Conservation (phyloP, 2,329 filamentous ascomycete genomes). For the Xenosphaeropsis pyriputrescens region DNA sequence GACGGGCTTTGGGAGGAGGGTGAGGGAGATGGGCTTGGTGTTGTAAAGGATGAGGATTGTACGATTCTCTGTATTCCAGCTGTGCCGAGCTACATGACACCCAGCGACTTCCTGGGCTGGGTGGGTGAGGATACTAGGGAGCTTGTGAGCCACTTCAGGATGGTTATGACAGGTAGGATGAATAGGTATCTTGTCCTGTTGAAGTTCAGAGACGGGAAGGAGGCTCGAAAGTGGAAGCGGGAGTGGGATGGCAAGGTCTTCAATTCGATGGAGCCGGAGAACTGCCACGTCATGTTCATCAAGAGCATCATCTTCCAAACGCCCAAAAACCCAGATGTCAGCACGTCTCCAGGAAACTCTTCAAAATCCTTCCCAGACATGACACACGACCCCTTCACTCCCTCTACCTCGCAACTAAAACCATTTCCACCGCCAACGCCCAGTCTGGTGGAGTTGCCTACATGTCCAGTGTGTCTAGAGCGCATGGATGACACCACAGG, state of each 20-base stretch:
- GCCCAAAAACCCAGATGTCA: slow-evolving; percentile 9
- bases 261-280: slow-evolving; percentile 86
- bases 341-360: slow-evolving; percentile 3
- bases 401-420: slow-evolving; percentile 31
- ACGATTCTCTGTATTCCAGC: slow-evolving; percentile 87
- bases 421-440: slow-evolving; percentile 58
- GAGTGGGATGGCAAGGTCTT: slow-evolving; percentile 91
- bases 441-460: slow-evolving; percentile 78
- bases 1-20: slow-evolving; percentile 11
- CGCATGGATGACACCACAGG: slow-evolving; percentile 97
- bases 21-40: slow-evolving; percentile 12
- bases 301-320: slow-evolving; percentile 74
- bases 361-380: slow-evolving; percentile 41
- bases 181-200: slow-evolving; percentile 93
- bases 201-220: slow-evolving; percentile 69
- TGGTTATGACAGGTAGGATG: slow-evolving; percentile 78
- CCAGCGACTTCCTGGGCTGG: slow-evolving; percentile 81
- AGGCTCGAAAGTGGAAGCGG: slow-evolving; percentile 65
- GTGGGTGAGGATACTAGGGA: slow-evolving; percentile 77
- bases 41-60: slow-evolving; percentile 39
- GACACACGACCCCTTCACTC: slow-evolving; percentile 48
- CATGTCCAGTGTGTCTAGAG: slow-evolving; percentile 90
- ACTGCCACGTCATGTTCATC: slow-evolving; percentile 89
- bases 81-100: slow-evolving; percentile 86
- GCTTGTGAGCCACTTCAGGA: slow-evolving; percentile 82